Conservation (phyloP, 768 basidiomycete genomes). For the Sutorius australiensis region DNA sequence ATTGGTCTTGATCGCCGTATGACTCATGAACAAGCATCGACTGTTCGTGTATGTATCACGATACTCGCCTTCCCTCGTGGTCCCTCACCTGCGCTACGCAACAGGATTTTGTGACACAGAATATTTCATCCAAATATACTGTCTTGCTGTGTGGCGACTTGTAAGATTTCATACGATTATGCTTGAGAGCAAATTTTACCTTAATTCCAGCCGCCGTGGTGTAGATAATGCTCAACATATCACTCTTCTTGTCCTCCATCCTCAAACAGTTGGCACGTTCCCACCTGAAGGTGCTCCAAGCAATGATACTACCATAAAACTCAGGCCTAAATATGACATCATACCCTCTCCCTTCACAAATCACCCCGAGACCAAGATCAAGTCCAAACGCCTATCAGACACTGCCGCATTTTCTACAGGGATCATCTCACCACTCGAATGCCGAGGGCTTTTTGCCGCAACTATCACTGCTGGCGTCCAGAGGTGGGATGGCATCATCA, state of each 20-base stretch:
- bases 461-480: slow-evolving; percentile 28
- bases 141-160: slow-evolving; percentile 51
- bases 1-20: slow-evolving; percentile 36
- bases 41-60: slow-evolving; percentile 40
- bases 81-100: neutral
- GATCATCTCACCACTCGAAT: slow-evolving; percentile 41
- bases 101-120: slow-evolving; percentile 49
- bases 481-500: slow-evolving; percentile 52
- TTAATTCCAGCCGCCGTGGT: slow-evolving; percentile 44
- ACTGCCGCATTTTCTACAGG: slow-evolving; percentile 32
- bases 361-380: slow-evolving; percentile 8
- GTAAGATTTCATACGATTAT: slow-evolving; percentile 39
- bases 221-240: slow-evolving; percentile 13
- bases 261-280: slow-evolving; percentile 6
- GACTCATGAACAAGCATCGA: slow-evolving; percentile 40
- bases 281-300: slow-evolving; percentile 16
- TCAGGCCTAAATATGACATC: slow-evolving; percentile 2
- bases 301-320: slow-evolving; percentile 14
- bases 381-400: slow-evolving; percentile 1
- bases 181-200: neutral
- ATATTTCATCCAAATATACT: slow-evolving; percentile 46
- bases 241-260: slow-evolving; percentile 15
- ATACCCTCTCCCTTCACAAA: slow-evolving; percentile 19
- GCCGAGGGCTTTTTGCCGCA: slow-evolving; percentile 44
- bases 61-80: neutral